These are phyloP conservation scores for Fusarium irregulare DNA, from an alignment of 2,329 filamentous ascomycete species.

Conservation along the genomic window DNA sequence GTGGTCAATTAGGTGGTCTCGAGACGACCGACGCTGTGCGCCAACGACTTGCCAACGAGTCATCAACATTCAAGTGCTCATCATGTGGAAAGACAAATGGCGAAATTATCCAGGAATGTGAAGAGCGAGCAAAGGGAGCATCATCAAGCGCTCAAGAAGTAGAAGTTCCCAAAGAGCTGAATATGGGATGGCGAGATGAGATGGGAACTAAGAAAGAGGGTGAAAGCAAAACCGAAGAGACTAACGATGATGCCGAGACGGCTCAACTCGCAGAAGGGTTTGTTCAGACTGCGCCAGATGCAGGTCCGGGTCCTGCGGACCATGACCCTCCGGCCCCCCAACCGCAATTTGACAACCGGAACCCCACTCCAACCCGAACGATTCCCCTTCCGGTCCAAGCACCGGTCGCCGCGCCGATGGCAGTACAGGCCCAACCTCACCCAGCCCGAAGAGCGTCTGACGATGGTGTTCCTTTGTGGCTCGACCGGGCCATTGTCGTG, in stretches of 20 bases:
- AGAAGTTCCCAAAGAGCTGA: conserved; percentile 65
- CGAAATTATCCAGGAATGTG: conserved; percentile 79
- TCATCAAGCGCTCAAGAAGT: conserved; percentile 54
- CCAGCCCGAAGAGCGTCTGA: conserved; percentile 41
- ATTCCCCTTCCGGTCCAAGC: conserved; percentile 19
- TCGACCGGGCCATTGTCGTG: conserved; percentile 83
- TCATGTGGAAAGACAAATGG: conserved; percentile 77
- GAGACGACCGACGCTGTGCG: conserved; percentile 78
- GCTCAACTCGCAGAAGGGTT: conserved; percentile 68
- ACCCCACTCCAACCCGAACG: conserved; percentile 31
- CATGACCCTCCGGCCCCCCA: conserved; percentile 4
- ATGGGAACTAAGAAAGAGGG: conserved; percentile 58
- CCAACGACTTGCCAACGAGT: conserved; percentile 75
- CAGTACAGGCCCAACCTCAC: conserved; percentile 30
- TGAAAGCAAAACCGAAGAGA: conserved; percentile 14
- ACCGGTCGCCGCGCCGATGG: conserved; percentile 10
- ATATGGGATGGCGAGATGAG: conserved; percentile 79
- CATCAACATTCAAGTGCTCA: conserved; percentile 73
- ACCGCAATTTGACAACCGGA: conserved; percentile 14
- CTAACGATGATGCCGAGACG: conserved; percentile 55
- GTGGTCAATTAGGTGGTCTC: conserved; percentile 89
- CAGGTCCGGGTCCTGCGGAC: background rate
- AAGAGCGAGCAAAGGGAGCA: conserved; percentile 63
- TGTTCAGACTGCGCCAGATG: conserved; percentile 58
- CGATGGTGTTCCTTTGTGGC: conserved; percentile 74